These are phyloP conservation scores for Paraconiothyrium sp. DNA, from an alignment of 2,329 filamentous ascomycete species.

Conservation along the genomic window DNA sequence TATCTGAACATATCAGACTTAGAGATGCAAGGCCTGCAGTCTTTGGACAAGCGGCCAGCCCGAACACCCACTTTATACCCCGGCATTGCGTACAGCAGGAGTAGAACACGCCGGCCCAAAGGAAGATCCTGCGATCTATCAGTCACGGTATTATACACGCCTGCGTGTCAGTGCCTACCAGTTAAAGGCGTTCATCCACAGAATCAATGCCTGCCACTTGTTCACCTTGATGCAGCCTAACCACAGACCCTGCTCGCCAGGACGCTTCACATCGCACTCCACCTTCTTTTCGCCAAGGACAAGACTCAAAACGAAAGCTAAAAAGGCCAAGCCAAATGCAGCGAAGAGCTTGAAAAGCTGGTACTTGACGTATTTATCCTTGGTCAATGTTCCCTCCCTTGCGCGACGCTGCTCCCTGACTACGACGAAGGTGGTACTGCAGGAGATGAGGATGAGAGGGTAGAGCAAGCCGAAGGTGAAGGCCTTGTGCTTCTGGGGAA, in stretches of 20 bases:
- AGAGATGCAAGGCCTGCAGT: too few relatives aligned
- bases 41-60: too few relatives aligned
- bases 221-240: conserved; percentile 6
- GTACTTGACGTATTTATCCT: conserved; percentile 8
- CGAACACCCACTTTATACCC: too few relatives aligned
- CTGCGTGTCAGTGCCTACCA: background rate
- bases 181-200: conserved; percentile 5
- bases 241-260: conserved; percentile 1
- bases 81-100: background rate
- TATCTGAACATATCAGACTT: too few relatives aligned
- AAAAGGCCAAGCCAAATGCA: conserved; percentile 2
- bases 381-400: background rate
- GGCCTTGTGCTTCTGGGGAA: conserved; percentile 7
- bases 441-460: background rate
- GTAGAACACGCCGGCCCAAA: conserved; percentile 7
- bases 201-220: conserved; percentile 4
- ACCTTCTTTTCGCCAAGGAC: background rate
- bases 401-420: conserved; percentile 4
- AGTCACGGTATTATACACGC: background rate
- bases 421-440: conserved; percentile 1
- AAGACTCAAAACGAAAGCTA: background rate
- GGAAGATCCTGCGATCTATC: background rate
- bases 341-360: conserved; percentile 3
- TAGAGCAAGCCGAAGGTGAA: conserved; percentile 9
- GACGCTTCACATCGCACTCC: conserved; percentile 1